Evolutionary conservation across 2,329 filamentous ascomycete genomes (phyloP), one percentile per base, ranked within the genome.

Genomic region (Amauroascus niger): DNA sequence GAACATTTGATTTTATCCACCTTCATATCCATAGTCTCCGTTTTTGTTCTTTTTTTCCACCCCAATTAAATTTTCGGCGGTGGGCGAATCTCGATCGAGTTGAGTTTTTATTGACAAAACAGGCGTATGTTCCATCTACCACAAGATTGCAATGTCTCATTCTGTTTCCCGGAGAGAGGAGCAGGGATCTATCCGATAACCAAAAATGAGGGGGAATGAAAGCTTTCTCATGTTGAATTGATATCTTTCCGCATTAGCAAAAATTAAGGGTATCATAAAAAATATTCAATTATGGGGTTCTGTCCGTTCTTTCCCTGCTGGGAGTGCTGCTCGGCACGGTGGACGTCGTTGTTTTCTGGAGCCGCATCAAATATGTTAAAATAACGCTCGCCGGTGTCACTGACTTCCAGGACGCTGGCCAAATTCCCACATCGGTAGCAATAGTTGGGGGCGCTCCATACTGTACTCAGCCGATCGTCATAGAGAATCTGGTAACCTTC

Each of bases 321-420:
- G 57, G 84, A 80, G 69, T 93, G 88, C 64, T 86, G 79, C 66
- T 96, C 89, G 65, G 74, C 72, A 51, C 95, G 87, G 67, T 94
- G 87, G 61, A 84, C 74, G 67, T 97, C 91, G 64, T 98, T 95
- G 49, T 60, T 72, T 70, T 98, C 93, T 1, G 93, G 93, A 26
- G 93, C 91, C 2, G 93, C 93, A 54, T 94, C 88, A 69, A 98
- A 98, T 22, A 97, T 90, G 67, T 98, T 98, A 76, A 97, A 98
- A 71, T 88, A 95, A 55, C 91, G 79, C 70, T 95, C 89, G 35
- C 93, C 91, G 0, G 84, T 85, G 66, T 95, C 89, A 68, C 88
- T 91, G 55, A 98, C 93, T 72, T 98, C 93, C 35, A 98, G 78
- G 44, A 98, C 93, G 69, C 89, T 95, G 7, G 93, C 93, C 80